Percentiles rank a stretch among this genome's conserved stretches.
These are phyloP conservation scores for Tieghemiomyces parasiticus DNA, from an alignment of 192 early-diverging fungal species.

Conservation along the genomic window DNA sequence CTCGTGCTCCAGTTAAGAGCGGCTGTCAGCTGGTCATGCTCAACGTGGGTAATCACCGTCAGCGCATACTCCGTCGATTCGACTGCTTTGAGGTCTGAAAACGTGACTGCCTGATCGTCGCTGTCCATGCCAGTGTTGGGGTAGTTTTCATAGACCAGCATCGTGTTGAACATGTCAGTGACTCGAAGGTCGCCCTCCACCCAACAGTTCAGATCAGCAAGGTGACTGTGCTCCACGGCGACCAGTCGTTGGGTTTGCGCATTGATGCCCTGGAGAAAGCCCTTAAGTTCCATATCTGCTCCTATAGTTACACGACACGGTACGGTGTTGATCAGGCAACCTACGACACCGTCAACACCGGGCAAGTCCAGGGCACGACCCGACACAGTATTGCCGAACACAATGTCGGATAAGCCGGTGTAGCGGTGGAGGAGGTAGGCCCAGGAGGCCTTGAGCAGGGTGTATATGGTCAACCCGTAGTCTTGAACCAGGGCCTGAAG, in stretches of 20 bases:
- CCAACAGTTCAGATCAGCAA: not conserved
- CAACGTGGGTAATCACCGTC: no score
- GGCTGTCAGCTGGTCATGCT: no score
- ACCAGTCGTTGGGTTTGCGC: not conserved
- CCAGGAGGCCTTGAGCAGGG: not conserved
- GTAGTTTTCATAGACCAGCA: constrained; percentile 2
- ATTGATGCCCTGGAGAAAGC: not conserved
- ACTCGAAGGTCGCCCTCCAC: no score
- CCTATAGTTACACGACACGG: not conserved
- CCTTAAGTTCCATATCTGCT: not conserved
- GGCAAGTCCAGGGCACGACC: not conserved
- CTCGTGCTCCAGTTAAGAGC: no score
- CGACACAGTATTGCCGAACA: constrained; percentile 1
- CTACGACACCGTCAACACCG: not conserved
- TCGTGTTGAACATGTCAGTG: not conserved
- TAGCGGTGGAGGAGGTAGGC: not conserved
- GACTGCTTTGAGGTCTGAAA: not conserved
- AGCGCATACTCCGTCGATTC: not conserved
- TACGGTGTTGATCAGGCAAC: not conserved
- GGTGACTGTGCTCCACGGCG: not conserved
- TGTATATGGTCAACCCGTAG: not conserved
- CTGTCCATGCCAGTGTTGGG: not conserved
- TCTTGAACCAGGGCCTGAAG: not conserved
- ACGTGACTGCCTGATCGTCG: not conserved
- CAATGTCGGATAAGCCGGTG: not conserved